Base-by-base conservation (phyloP, 306 rosid genomes). In the Cicer chorassanicum region DNA sequence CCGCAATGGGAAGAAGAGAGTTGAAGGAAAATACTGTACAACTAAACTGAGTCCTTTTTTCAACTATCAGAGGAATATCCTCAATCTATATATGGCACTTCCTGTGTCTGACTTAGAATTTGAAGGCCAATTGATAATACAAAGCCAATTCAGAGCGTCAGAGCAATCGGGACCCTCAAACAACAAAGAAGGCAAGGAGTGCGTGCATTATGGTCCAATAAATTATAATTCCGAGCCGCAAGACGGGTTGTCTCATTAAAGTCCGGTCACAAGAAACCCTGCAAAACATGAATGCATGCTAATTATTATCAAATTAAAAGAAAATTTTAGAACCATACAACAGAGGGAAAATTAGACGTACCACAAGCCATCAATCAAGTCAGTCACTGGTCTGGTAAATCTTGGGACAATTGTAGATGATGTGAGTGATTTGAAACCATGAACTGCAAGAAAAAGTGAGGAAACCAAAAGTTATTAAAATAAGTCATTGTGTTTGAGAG, bases 201-300 rank as follows among this genome's bases (percentile, higher is more conserved):
- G 92, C 86, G 18, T 94, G 99, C 87, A 94, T 75, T 68, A 94
- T 68, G 44, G 88, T 93, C 99, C 98, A 94, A 65, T 94, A 94
- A 48, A 92, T 14, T 74, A 92, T 87, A 78, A 92, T 92, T 57
- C 97, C 95, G 55, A 94, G 92, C 61, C 99, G 91, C 65, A 92
- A 81, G 21, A 83, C 75, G 15, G 99, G 99, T 61, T 88, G 91
- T 50, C 99, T 88, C 99, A 94, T 94, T 79, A 94, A 80, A 42
- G 99, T 82, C 48, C 99, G 95, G 73, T 94, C 99, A 39, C 99
- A 94, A 53, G 99, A 86, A 75, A 94, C 96, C 99, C 98, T 94
- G 83, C 75, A 64, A 70, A 78, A 69, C 42, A 70, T 8, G 60
- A 76, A n/a, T 1, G 68, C 45, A 70, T 76, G 38, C n/a, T 29